A percentile compares a stretch with the other conserved stretches of the same genome.
Evolutionary conservation across 768 basidiomycete species (phyloP).

Genomic region (Amanita molliuscula): DNA sequence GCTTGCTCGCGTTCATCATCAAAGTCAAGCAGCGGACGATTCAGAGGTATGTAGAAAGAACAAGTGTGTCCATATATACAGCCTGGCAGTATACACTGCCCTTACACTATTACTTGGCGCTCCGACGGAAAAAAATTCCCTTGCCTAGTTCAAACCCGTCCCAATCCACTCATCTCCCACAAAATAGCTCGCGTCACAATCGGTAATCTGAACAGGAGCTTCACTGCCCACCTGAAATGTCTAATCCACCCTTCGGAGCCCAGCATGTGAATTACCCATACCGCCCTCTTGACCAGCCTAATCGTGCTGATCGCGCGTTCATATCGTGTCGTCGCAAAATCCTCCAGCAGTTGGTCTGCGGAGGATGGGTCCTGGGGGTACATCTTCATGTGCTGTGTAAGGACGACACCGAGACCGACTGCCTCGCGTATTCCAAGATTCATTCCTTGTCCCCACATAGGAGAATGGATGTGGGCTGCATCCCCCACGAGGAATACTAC

Average conservation of each 20-base stretch:
- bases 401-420: constrained; percentile 29
- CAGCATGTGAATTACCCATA: constrained; percentile 8
- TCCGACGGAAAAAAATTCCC: neutral
- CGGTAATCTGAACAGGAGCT: constrained; percentile 1
- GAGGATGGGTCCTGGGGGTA: constrained; percentile 8
- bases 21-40: no score
- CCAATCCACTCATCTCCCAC: constrained; percentile 19
- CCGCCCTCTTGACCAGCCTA: constrained; percentile 22
- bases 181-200: constrained; percentile 13
- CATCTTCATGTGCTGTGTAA: constrained; percentile 22
- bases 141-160: neutral
- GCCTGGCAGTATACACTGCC: no score
- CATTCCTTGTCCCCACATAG: constrained; percentile 48
- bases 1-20: no score
- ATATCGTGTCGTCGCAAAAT: constrained; percentile 25
- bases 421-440: constrained; percentile 48
- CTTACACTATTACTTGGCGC: no score
- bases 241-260: neutral
- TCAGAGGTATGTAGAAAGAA: no score
- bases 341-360: constrained; percentile 21
- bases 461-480: constrained; percentile 39
- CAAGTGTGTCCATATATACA: no score
- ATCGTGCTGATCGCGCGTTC: constrained; percentile 31
- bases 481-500: constrained; percentile 10
- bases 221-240: neutral